These are phyloP conservation scores for Graphilbum ipis-grandicollis DNA, from an alignment of 2,329 filamentous ascomycete genomes.

Conservation along the genomic window DNA sequence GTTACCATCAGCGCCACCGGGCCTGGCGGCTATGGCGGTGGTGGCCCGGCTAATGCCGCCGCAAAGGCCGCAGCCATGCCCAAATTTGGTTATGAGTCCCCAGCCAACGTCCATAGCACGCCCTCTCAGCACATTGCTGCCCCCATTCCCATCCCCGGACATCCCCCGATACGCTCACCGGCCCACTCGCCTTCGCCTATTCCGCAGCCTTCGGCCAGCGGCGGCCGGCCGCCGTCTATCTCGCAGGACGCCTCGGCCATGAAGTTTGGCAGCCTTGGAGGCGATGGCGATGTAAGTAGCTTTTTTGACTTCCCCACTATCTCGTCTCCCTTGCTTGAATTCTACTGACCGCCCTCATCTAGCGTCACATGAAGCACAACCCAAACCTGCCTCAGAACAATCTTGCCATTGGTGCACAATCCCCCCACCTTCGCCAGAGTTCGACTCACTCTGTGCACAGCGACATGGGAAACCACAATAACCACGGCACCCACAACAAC, in stretches of 20 bases:
- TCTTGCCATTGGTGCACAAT: conserved; percentile 24
- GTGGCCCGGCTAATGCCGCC: conserved; percentile 37
- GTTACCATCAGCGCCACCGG: conserved; percentile 82
- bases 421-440: conserved; percentile 65
- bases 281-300: conserved; percentile 67
- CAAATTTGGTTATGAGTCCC: conserved; percentile 70
- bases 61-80: conserved; percentile 45
- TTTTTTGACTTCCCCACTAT: conserved; percentile 1
- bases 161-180: conserved; percentile 56
- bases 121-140: conserved; percentile 39
- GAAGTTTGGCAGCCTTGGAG: conserved; percentile 70
- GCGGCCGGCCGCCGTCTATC: conserved; percentile 70
- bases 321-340: conserved; percentile 10
- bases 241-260: conserved; percentile 49
- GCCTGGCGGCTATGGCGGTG: conserved; percentile 62
- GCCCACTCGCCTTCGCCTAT: conserved; percentile 85
- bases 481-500: conserved; percentile 54
- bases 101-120: conserved; percentile 47
- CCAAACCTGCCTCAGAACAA: conserved; percentile 41
- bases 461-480: conserved; percentile 58
- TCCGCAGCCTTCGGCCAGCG: conserved; percentile 68
- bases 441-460: conserved; percentile 71
- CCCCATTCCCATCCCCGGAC: conserved; percentile 45
- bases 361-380: conserved; percentile 51
- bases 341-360: conserved; percentile 5